Evolutionary conservation across 2,329 filamentous ascomycete genomes (phyloP).

Genomic region (Cladosporium sp.): DNA sequence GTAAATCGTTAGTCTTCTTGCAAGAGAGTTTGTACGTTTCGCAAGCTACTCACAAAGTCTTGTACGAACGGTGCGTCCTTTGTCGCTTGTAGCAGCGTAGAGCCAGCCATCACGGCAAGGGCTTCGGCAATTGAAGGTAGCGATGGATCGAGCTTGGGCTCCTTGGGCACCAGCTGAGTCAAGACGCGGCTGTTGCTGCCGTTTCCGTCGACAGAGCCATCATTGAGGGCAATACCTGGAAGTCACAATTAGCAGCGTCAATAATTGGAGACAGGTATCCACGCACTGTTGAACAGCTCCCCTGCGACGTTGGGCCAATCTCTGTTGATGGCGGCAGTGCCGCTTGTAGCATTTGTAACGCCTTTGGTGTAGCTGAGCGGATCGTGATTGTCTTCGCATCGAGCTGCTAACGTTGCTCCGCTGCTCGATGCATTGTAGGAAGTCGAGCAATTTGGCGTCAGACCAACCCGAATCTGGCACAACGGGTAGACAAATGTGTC

Average conservation of each 20-base stretch:
- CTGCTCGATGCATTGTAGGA: conserved; percentile 40
- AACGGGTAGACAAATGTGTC: conserved; percentile 54
- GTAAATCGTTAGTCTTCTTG: not conserved
- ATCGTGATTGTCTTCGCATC: conserved; percentile 58
- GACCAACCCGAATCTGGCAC: conserved; percentile 62
- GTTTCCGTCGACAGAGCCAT: conserved; percentile 39
- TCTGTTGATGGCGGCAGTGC: conserved; percentile 37
- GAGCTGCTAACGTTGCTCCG: conserved; percentile 57
- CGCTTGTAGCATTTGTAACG: conserved; percentile 51
- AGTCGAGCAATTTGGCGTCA: conserved; percentile 65
- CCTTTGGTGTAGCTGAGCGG: conserved; percentile 52
- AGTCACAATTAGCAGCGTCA: not conserved
- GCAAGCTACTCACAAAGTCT: conserved; percentile 15
- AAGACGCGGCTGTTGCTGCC: conserved; percentile 43
- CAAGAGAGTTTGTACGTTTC: too few species aligned
- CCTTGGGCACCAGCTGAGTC: conserved; percentile 40
- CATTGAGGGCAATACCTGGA: conserved; percentile 37
- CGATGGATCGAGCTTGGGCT: conserved; percentile 41
- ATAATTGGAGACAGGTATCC: not conserved
- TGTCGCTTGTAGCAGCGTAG: conserved; percentile 59
- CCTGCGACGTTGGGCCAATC: conserved; percentile 44
- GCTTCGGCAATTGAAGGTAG: conserved; percentile 69
- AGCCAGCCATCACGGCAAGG: conserved; percentile 64
- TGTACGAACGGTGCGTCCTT: conserved; percentile 58
- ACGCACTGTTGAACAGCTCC: conserved; percentile 31